A percentile compares a stretch with the other conserved stretches of the same genome.
Conservation (phyloP, 2,329 filamentous ascomycete genomes). For the Pestalotiopsis sp. region DNA sequence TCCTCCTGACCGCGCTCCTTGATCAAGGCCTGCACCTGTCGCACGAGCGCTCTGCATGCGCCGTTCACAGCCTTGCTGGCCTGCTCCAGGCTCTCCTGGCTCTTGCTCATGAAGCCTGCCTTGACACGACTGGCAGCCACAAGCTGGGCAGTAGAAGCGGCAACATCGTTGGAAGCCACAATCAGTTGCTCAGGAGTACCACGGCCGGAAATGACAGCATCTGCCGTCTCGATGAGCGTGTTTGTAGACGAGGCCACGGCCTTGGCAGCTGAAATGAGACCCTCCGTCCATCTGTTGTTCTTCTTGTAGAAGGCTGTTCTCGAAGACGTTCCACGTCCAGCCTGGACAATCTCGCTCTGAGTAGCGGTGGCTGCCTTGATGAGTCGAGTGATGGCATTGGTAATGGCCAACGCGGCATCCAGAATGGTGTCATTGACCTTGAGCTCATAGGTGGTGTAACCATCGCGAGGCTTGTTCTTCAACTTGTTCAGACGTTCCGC, state of each 20-base stretch:
- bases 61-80: slow-evolving; percentile 91
- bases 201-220: slow-evolving; percentile 88
- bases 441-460: slow-evolving; percentile 94
- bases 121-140: slow-evolving; percentile 95
- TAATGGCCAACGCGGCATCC: slow-evolving; percentile 89
- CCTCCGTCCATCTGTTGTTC: slow-evolving; percentile 99
- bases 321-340: slow-evolving; percentile 84
- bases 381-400: slow-evolving; percentile 87
- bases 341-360: slow-evolving; percentile 94
- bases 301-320: slow-evolving; percentile 98
- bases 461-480: slow-evolving; percentile 94
- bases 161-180: slow-evolving; percentile 95
- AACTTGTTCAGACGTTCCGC: slow-evolving; percentile 87
- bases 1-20: slow-evolving; percentile 81
- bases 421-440: slow-evolving; percentile 95
- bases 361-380: slow-evolving; percentile 94
- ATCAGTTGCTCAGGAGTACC: slow-evolving; percentile 97
- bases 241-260: slow-evolving; percentile 93
- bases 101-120: slow-evolving; percentile 97
- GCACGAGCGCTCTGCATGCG: slow-evolving; percentile 83
- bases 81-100: slow-evolving; percentile 85
- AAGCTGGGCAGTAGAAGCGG: slow-evolving; percentile 92
- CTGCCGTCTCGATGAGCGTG: slow-evolving; percentile 95
- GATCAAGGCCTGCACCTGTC: slow-evolving; percentile 94
- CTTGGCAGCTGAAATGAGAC: slow-evolving; percentile 95